phyloP scores from a whole-genome alignment of 306 rosid genomes.

The Medicago arabica region DNA sequence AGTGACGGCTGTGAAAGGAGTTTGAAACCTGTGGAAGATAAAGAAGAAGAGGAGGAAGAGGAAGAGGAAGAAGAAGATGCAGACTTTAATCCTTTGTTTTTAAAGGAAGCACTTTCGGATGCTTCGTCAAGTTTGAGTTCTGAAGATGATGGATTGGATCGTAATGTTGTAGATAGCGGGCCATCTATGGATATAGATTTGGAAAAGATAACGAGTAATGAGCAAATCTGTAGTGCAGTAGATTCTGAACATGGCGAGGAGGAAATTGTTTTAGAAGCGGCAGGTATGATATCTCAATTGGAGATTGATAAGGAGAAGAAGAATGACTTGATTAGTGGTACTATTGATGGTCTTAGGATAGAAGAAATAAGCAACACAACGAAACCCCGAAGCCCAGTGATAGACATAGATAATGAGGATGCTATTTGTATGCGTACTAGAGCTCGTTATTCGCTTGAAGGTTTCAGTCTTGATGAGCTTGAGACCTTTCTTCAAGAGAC shows the following conservation, averaged over 20 bases:
- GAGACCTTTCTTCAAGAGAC: slow-evolving; percentile 96
- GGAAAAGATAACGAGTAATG: slow-evolving; percentile 38
- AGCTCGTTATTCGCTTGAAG: slow-evolving; percentile 91
- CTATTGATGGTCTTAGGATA: slow-evolving; percentile 43
- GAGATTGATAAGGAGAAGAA: slow-evolving; percentile 55
- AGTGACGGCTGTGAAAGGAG: slow-evolving; percentile 44
- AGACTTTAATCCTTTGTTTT: slow-evolving; percentile 73
- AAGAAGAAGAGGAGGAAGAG: slow-evolving; percentile 55
- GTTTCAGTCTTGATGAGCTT: slow-evolving; percentile 91
- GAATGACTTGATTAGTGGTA: slow-evolving; percentile 41
- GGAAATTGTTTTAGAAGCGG: slow-evolving; percentile 58
- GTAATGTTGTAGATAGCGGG: slow-evolving; percentile 54
- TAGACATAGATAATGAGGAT: slow-evolving; percentile 67
- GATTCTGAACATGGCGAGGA: slow-evolving; percentile 66
- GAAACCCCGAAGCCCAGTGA: slow-evolving; percentile 43
- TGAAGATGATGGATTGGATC: slow-evolving; percentile 75
- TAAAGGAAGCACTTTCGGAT: slow-evolving; percentile 77
- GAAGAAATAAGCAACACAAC: slow-evolving; percentile 49
- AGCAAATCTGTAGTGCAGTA: slow-evolving; percentile 39
- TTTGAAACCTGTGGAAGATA: slow-evolving; percentile 51
- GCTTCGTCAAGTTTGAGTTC: slow-evolving; percentile 94
- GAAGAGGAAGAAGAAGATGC: slow-evolving; percentile 78
- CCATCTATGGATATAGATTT: slow-evolving; percentile 42
- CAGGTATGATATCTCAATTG: slow-evolving; percentile 45
- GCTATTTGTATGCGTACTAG: slow-evolving; percentile 94